These are phyloP conservation scores for Fusarium oligoseptatum DNA, from an alignment of 2,329 filamentous ascomycete species.

Conservation along the genomic window DNA sequence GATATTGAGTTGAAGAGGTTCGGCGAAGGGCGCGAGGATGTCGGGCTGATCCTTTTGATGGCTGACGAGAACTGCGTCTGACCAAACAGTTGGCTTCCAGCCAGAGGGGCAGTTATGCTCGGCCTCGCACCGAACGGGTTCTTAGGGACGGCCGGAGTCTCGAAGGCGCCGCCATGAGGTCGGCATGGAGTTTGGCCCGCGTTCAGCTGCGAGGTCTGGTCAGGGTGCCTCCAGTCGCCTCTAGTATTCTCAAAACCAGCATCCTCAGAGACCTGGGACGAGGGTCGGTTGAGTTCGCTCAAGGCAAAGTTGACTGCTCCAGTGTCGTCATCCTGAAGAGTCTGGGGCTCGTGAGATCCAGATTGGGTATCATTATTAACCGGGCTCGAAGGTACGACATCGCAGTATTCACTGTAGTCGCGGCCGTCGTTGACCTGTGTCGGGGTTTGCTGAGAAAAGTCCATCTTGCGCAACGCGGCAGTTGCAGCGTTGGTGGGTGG, in stretches of 20 bases:
- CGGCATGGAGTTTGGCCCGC: conserved; percentile 52
- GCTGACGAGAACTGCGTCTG: conserved; percentile 68
- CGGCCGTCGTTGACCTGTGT: conserved; percentile 70
- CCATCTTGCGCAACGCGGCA: conserved; percentile 53
- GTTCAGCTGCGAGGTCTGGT: conserved; percentile 52
- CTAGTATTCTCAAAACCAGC: conserved; percentile 55
- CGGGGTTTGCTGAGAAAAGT: conserved; percentile 65
- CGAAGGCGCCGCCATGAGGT: conserved; percentile 50
- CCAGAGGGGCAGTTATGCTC: conserved; percentile 52
- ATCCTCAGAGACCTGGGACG: conserved; percentile 59
- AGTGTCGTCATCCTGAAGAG: conserved; percentile 62
- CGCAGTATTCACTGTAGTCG: conserved; percentile 64
- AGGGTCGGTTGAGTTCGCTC: conserved; percentile 52
- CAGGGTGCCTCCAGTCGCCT: conserved; percentile 55
- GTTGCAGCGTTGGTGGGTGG: conserved; percentile 34
- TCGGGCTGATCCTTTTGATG: conserved; percentile 64
- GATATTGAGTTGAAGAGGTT: conserved; percentile 62
- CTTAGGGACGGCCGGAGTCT: conserved; percentile 63
- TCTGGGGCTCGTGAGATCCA: conserved; percentile 50
- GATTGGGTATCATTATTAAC: conserved; percentile 44
- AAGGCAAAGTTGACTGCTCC: conserved; percentile 63
- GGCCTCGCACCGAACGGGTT: conserved; percentile 62
- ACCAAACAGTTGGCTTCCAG: conserved; percentile 65
- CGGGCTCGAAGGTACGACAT: conserved; percentile 48
- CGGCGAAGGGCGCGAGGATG: conserved; percentile 70